A percentile compares a stretch with the other conserved stretches of the same genome.
Evolutionary conservation across 148 eudicot genomes (phyloP).

Genomic region (Arbutus unedo): DNA sequence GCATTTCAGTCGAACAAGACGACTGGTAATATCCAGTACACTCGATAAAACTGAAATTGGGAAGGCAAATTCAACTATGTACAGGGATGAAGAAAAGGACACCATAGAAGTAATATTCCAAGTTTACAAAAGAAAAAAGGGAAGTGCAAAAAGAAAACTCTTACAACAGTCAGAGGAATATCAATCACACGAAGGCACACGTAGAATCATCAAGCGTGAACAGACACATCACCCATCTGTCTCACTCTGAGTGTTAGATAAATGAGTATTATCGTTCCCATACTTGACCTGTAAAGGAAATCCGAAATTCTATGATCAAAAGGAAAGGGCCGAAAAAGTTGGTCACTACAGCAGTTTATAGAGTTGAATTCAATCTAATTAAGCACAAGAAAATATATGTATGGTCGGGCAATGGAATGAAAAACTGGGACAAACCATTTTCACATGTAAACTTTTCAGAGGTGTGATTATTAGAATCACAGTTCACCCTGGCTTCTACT

Average conservation of each 20-base stretch:
- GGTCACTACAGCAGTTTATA: not conserved
- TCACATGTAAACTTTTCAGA: not conserved
- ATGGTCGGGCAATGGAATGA: not conserved
- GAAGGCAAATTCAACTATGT: not conserved
- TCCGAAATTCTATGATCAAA: not conserved
- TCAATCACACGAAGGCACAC: not conserved
- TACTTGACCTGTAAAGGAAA: not conserved
- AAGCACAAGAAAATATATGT: not conserved
- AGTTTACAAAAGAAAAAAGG: not conserved
- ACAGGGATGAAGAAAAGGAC: not conserved
- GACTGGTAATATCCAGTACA: too few species aligned
- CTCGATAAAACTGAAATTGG: too few species aligned
- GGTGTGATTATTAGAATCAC: not conserved
- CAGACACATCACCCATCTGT: not conserved
- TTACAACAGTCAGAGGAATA: not conserved
- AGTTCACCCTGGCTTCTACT: too few species aligned
- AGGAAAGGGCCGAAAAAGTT: not conserved
- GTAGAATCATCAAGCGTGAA: not conserved
- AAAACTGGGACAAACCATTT: not conserved
- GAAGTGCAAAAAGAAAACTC: not conserved
- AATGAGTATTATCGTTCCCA: slow-evolving; percentile 5
- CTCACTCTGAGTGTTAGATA: not conserved
- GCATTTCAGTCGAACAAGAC: not conserved
- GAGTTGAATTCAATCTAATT: not conserved
- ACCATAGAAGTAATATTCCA: not conserved